Percentiles rank a stretch among this genome's conserved stretches.
These are phyloP conservation scores for Saccharomycopsis sp. DNA, from an alignment of 805 yeast genomes.

Conservation along the genomic window DNA sequence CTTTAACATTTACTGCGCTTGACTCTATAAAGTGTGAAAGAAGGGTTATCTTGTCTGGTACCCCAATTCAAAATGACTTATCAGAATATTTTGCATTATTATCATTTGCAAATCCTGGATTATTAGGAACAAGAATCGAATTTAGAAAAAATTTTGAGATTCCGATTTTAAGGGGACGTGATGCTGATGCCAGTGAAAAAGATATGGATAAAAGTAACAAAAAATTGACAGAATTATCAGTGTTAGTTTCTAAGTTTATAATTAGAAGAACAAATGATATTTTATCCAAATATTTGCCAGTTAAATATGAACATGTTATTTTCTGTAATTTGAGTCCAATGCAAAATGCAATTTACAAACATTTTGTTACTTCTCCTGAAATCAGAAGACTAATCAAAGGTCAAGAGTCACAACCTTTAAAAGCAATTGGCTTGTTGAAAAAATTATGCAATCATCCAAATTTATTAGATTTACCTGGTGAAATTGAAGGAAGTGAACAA, in stretches of 20 bases:
- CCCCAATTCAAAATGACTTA: constrained; percentile 93
- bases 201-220: constrained; percentile 61
- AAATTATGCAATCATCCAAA: constrained; percentile 95
- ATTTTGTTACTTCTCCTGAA: constrained; percentile 71
- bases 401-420: constrained; percentile 70
- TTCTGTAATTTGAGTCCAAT: constrained; percentile 76
- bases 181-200: constrained; percentile 75
- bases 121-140: constrained; percentile 73
- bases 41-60: constrained; percentile 88
- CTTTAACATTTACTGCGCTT: constrained; percentile 79
- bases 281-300: constrained; percentile 85
- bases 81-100: constrained; percentile 87
- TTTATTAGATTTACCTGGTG: constrained; percentile 62
- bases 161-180: constrained; percentile 76
- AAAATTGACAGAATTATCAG: constrained; percentile 61
- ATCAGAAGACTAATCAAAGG: constrained; percentile 58
- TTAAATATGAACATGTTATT: constrained; percentile 95
- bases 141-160: constrained; percentile 79
- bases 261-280: constrained; percentile 94
- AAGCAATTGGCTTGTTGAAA: constrained; percentile 80
- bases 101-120: constrained; percentile 90
- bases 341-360: constrained; percentile 61
- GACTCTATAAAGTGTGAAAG: constrained; percentile 77
- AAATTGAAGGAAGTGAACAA: constrained; percentile 56
- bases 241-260: constrained; percentile 76